phyloP scores from a whole-genome alignment of 225 moss, liverwort and hornwort genomes.

The Bryoerythrophyllum caledonicum region DNA sequence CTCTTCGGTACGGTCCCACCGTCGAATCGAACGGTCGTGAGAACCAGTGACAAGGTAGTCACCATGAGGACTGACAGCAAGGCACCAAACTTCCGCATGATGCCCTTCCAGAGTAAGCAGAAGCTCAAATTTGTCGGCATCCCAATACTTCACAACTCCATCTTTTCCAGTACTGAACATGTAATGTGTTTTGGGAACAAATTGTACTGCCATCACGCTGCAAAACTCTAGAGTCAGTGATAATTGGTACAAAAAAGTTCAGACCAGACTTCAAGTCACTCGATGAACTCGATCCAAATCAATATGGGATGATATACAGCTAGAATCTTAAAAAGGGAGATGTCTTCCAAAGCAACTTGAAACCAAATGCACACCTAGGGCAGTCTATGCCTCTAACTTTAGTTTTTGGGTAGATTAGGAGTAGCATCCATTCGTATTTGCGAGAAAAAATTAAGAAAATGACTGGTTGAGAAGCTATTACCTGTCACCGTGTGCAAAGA shows the following conservation, averaged over 20 bases:
- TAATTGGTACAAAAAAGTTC: neutral
- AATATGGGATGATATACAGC: neutral
- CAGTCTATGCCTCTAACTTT: neutral
- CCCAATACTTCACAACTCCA: slow-evolving; percentile 92
- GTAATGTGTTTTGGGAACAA: slow-evolving; percentile 97
- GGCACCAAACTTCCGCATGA: slow-evolving; percentile 98
- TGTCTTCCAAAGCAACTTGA: slow-evolving; percentile 1
- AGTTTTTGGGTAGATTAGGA: neutral
- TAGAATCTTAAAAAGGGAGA: neutral
- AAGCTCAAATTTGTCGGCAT: slow-evolving; percentile 94
- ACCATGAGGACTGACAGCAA: slow-evolving; percentile 83
- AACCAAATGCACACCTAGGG: neutral
- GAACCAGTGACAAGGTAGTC: slow-evolving; percentile 95
- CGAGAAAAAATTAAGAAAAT: neutral
- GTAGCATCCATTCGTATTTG: neutral
- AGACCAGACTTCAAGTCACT: neutral
- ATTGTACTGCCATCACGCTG: slow-evolving; percentile 97
- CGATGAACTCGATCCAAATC: neutral
- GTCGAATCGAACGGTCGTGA: slow-evolving; percentile 96
- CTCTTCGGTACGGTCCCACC: slow-evolving; percentile 99
- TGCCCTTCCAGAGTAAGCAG: slow-evolving; percentile 89
- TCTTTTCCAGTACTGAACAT: slow-evolving; percentile 94
- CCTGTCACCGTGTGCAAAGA: slow-evolving; percentile 99
- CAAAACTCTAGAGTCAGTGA: slow-evolving; percentile 8
- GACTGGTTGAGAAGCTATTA: slow-evolving; percentile 28